Percentiles rank a stretch among this genome's conserved stretches.
These are phyloP conservation scores for Kwoniella pini DNA, from an alignment of 768 basidiomycete species.

Conservation along the genomic window DNA sequence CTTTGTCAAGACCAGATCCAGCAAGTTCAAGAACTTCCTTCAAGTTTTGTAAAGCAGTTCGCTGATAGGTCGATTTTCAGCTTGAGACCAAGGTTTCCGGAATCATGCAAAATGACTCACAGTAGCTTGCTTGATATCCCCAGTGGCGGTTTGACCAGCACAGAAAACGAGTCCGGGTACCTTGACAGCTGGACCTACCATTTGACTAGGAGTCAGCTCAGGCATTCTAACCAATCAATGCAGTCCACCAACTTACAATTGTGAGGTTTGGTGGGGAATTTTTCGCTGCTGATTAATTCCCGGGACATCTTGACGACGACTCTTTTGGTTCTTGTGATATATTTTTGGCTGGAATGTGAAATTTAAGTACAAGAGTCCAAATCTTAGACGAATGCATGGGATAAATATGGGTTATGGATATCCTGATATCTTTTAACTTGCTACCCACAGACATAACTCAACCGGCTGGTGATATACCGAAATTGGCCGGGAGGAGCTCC, in stretches of 20 bases:
- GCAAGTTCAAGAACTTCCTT: conserved; percentile 39
- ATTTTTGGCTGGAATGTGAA: too few species aligned
- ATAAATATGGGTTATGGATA: too few species aligned
- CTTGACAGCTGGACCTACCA: conserved; percentile 40
- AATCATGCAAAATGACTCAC: conserved; percentile 21
- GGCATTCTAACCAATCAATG: neutral
- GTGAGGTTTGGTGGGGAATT: conserved; percentile 48
- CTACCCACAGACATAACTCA: too few species aligned
- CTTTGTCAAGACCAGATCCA: conserved; percentile 32
- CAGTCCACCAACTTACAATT: conserved; percentile 31
- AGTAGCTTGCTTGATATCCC: conserved; percentile 42
- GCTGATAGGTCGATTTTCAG: too few species aligned
- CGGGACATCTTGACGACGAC: conserved; percentile 33
- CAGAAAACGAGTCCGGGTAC: conserved; percentile 47
- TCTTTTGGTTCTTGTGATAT: too few species aligned
- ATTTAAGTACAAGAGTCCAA: too few species aligned
- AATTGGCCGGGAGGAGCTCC: too few species aligned
- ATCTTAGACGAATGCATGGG: too few species aligned
- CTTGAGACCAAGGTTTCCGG: neutral
- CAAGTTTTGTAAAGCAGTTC: conserved; percentile 24
- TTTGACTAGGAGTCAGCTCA: neutral
- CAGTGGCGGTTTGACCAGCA: conserved; percentile 41
- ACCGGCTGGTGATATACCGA: too few species aligned
- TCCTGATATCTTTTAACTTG: too few species aligned
- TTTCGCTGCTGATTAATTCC: conserved; percentile 38